Conservation (phyloP, 2,329 filamentous ascomycete species). For the Calycina herbarum region DNA sequence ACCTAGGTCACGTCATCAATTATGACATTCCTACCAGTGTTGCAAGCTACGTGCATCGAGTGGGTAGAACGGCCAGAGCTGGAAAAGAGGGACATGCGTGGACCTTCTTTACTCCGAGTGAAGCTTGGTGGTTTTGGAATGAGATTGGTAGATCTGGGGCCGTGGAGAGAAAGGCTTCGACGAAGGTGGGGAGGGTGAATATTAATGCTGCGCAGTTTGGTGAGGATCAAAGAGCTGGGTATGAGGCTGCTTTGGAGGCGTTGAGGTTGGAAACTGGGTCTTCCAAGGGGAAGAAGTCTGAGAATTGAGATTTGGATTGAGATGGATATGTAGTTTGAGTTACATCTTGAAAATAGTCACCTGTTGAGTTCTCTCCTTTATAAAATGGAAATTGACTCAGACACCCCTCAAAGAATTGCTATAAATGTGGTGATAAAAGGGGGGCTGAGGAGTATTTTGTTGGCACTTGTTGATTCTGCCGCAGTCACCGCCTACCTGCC, state of each 20-base stretch:
- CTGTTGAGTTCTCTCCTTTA: too few relatives aligned
- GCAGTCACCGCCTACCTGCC: too few relatives aligned
- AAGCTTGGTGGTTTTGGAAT: constrained; percentile 85
- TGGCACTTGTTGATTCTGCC: too few relatives aligned
- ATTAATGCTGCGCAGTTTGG: constrained; percentile 42
- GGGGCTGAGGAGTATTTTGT: too few relatives aligned
- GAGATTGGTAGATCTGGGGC: constrained; percentile 65
- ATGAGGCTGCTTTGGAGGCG: constrained; percentile 51
- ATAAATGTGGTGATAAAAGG: not conserved
- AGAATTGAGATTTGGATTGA: not conserved
- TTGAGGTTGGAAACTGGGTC: constrained; percentile 27
- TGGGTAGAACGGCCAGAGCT: constrained; percentile 86
- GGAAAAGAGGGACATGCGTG: constrained; percentile 75
- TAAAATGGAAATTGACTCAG: not conserved
- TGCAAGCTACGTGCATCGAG: constrained; percentile 85
- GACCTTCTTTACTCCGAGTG: constrained; percentile 79
- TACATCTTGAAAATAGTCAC: too few relatives aligned
- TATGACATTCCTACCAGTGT: constrained; percentile 86
- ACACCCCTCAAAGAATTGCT: not conserved
- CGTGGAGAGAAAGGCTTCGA: constrained; percentile 45
- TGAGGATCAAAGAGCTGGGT: constrained; percentile 43
- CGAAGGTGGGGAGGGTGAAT: constrained; percentile 47
- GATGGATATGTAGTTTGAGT: not conserved
- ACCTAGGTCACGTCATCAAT: constrained; percentile 83
- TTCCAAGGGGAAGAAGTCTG: not conserved